Base-by-base conservation (phyloP, 805 yeast species). In the Wickerhamiella kazuoi region DNA sequence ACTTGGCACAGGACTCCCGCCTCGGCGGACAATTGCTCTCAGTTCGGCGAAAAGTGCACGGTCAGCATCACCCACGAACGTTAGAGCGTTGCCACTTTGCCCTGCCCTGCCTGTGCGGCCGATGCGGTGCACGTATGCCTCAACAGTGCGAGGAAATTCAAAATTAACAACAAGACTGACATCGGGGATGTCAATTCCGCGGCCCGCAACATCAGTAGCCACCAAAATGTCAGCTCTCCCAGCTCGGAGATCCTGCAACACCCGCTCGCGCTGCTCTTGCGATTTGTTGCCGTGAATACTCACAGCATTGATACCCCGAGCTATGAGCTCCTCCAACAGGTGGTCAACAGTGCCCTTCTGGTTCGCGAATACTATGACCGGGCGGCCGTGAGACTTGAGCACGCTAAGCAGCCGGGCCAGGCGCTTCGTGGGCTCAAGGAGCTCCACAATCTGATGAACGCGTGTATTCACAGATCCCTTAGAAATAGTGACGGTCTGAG, bases 91-190 rank as follows among this genome's bases (percentile, higher is more conserved):
- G 34, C 98, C 98, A 4, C 54, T 54, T 35, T 71, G 72, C 0
- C 96, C 97, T 0, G 94, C 96, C 57, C 98, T 72, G 30, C 97
- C 98, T 0, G 98, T 87, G 60, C 98, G 74, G 41, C 98, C 98
- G 37, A 87, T 78, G 53, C 97, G 69, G 59, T 87, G 98, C 16
- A 87, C 71, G 50, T 84, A 87, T 43, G 79, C 86, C 45, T 84
- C 95, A 34, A 84, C 70, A 26, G 66, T 65, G 45, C 67, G 71
- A 8, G 84, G 62, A 86, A 86, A 77, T 49, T 87, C 94, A 52
- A 69, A 86, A 55, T 87, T 90, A 17, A 90, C 57, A 8, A 87
- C 97, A 28, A 86, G 55, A 0, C 90, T 72, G 6, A 87, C 93
- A 48, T 80, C 69, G 1, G 83, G 77, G n/a, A 87, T 75, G 57